Percentiles rank a stretch among this genome's conserved stretches.
These are phyloP conservation scores for Achaetomiella virescens DNA, from an alignment of 495 filamentous ascomycete species.

Conservation along the genomic window DNA sequence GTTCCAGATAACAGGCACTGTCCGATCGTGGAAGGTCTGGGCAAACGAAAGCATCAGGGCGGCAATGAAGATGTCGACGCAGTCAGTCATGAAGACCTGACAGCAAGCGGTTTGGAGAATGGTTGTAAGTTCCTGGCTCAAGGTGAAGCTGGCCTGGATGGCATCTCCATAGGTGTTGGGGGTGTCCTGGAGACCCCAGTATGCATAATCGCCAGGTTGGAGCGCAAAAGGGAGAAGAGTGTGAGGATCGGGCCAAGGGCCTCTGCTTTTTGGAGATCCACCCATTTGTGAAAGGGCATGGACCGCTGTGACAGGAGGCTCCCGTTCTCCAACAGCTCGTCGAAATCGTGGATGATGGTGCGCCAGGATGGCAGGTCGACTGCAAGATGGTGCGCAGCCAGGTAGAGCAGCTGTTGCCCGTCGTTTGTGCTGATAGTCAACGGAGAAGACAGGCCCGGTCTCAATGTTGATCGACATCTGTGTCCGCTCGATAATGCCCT, in stretches of 20 bases:
- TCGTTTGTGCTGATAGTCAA: slow-evolving; percentile 48
- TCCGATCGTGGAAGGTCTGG: slow-evolving; percentile 47
- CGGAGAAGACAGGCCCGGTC: slow-evolving; percentile 42
- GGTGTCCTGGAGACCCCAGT: slow-evolving; percentile 42
- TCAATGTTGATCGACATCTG: slow-evolving; percentile 38
- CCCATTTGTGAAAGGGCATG: slow-evolving; percentile 62
- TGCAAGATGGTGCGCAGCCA: slow-evolving; percentile 62
- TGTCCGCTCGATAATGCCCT: slow-evolving; percentile 31
- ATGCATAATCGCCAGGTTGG: slow-evolving; percentile 34
- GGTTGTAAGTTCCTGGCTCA: slow-evolving; percentile 39
- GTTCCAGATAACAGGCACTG: slow-evolving; percentile 50
- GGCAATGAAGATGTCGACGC: slow-evolving; percentile 44
- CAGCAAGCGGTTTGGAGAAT: slow-evolving; percentile 40
- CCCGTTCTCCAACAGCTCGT: slow-evolving; percentile 52
- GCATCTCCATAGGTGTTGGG: slow-evolving; percentile 43
- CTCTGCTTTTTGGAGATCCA: slow-evolving; percentile 35
- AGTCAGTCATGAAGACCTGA: slow-evolving; percentile 40
- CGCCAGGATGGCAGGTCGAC: slow-evolving; percentile 68
- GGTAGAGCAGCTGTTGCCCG: slow-evolving; percentile 49
- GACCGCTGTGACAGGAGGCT: slow-evolving; percentile 33
- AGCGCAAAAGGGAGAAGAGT: slow-evolving; percentile 28
- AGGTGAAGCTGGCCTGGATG: slow-evolving; percentile 33
- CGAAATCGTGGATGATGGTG: slow-evolving; percentile 60
- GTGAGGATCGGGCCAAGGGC: slow-evolving; percentile 22
- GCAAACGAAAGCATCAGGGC: slow-evolving; percentile 45